Base-by-base conservation (phyloP, 2,329 filamentous ascomycete species). In the Fusarium albosuccineum region DNA sequence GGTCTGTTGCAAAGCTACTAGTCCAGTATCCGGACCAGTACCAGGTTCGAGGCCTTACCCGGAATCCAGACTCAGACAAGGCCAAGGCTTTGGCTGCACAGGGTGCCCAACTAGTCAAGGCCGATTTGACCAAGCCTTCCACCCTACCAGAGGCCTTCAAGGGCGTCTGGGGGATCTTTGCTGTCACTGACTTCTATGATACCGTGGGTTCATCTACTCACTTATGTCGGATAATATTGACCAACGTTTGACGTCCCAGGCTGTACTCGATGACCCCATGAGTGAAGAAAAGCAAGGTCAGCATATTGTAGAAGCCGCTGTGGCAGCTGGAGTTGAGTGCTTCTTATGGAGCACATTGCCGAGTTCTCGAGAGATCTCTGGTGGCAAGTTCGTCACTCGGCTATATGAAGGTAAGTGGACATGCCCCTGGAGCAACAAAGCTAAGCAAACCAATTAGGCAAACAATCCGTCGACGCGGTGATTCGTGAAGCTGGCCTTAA, bases 171-270 rank as follows among this genome's bases (percentile, higher is more conserved):
- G 58, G 62, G 13, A 41, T 62, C 9, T 64, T 64, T 55, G 62
- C 62, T 5, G 58, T 64, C 42, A 64, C 62, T 6, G 62, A 64
- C 44, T 64, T 64, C 17, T 64, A 64, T 34, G 62, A 64, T 40
- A 64, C 62, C n/a, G 62, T 62, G 2, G 8, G 58, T 58, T 8
- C 17, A 39, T n/a, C 11, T 2, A 6, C 3, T 30, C 13, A 9
- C 6, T 11, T 29, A 13, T 13, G 9, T 9, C 9, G 7, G 2
- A 27, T 29, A 7, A 4, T 5, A n/a, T 11, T 57, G 14, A 49
- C 41, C 17, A 29, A 48, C 2, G n/a, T 34, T n/a, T 48, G 6
- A 16, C 14, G 9, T n/a, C 17, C 22, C 7, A 64, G 62, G 17
- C 45, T 14, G 62, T 64, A 3, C 58, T 64, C 9, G 62, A 64